Evolutionary conservation across 805 yeast species (phyloP).

Genomic region (Torulaspora gathmanii): DNA sequence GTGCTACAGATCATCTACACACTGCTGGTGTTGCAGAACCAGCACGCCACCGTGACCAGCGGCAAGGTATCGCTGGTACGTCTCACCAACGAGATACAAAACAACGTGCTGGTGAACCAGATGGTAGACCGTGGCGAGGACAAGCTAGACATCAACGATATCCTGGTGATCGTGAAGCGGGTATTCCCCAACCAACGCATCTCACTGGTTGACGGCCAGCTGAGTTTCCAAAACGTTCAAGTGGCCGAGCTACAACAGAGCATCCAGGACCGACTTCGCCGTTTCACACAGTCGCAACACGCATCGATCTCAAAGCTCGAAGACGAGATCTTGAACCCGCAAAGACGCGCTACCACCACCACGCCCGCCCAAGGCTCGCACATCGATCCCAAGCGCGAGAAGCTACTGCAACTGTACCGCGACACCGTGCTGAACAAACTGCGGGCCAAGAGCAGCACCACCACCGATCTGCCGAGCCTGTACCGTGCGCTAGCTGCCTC

Average conservation of each 20-base stretch:
- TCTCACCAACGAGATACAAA: slow-evolving; percentile 33
- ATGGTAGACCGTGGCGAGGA: slow-evolving; percentile 21
- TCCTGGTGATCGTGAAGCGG: slow-evolving; percentile 27
- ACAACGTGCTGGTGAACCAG: slow-evolving; percentile 27
- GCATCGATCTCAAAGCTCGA: slow-evolving; percentile 19
- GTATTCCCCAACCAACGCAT: slow-evolving; percentile 31
- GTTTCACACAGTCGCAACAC: slow-evolving; percentile 15
- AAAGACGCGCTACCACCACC: not conserved
- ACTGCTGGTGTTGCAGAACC: slow-evolving; percentile 16
- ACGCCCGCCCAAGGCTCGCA: slow-evolving; percentile 2
- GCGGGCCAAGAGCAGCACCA: slow-evolving; percentile 23
- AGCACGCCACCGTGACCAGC: slow-evolving; percentile 13
- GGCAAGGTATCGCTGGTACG: slow-evolving; percentile 32
- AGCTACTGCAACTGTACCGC: slow-evolving; percentile 30
- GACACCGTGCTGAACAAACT: slow-evolving; percentile 34
- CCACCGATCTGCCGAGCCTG: slow-evolving; percentile 21
- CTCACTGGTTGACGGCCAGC: slow-evolving; percentile 33
- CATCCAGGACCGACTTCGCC: slow-evolving; percentile 21
- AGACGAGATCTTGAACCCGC: slow-evolving; percentile 18
- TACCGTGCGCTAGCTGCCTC: slow-evolving; percentile 14
- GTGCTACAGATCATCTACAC: slow-evolving; percentile 33
- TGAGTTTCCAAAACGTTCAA: slow-evolving; percentile 32
- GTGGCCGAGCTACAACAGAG: slow-evolving; percentile 20
- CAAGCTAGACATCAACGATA: slow-evolving; percentile 32
- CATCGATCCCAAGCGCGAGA: slow-evolving; percentile 31